A percentile compares a stretch with the other conserved stretches of the same genome.
phyloP scores from a whole-genome alignment of 2,329 filamentous ascomycete species.

The Paecilomyces fulvus region DNA sequence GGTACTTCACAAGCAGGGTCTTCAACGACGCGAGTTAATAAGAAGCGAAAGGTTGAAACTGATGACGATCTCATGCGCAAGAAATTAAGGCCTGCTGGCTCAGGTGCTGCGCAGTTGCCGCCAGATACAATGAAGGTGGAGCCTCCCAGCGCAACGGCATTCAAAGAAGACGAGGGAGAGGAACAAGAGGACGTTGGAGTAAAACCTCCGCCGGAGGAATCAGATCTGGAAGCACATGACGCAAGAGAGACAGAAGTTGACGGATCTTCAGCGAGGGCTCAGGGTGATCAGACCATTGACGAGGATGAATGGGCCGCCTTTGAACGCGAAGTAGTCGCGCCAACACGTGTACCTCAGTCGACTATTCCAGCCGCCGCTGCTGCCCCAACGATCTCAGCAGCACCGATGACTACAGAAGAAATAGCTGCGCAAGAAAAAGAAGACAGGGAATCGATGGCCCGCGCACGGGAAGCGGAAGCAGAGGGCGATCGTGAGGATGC shows the following conservation, averaged over 20 bases:
- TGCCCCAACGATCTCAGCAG: slow-evolving; percentile 58
- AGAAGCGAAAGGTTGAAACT: slow-evolving; percentile 48
- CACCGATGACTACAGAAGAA: slow-evolving; percentile 58
- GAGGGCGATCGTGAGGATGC: slow-evolving; percentile 72
- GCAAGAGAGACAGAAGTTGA: neutral
- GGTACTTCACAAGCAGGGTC: slow-evolving; percentile 51
- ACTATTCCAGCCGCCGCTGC: slow-evolving; percentile 21
- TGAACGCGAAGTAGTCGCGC: slow-evolving; percentile 65
- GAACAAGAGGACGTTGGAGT: slow-evolving; percentile 19
- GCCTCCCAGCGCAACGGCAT: slow-evolving; percentile 14
- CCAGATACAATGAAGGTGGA: slow-evolving; percentile 20
- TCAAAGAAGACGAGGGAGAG: slow-evolving; percentile 16
- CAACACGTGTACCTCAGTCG: slow-evolving; percentile 24
- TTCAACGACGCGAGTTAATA: slow-evolving; percentile 30
- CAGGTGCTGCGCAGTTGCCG: slow-evolving; percentile 22
- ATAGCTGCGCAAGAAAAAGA: slow-evolving; percentile 46
- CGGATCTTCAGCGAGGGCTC: slow-evolving; percentile 3
- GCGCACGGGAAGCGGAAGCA: slow-evolving; percentile 42
- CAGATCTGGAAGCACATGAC: slow-evolving; percentile 4
- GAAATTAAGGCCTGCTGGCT: slow-evolving; percentile 31
- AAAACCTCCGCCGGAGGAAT: slow-evolving; percentile 10
- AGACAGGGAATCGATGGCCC: slow-evolving; percentile 35
- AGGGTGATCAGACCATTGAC: slow-evolving; percentile 40
- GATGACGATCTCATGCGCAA: slow-evolving; percentile 35
- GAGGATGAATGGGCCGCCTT: slow-evolving; percentile 84